Percentiles rank a stretch among this genome's conserved stretches.
Evolutionary conservation across 2,329 filamentous ascomycete genomes (phyloP).

Genomic region (Huntiella decipiens): DNA sequence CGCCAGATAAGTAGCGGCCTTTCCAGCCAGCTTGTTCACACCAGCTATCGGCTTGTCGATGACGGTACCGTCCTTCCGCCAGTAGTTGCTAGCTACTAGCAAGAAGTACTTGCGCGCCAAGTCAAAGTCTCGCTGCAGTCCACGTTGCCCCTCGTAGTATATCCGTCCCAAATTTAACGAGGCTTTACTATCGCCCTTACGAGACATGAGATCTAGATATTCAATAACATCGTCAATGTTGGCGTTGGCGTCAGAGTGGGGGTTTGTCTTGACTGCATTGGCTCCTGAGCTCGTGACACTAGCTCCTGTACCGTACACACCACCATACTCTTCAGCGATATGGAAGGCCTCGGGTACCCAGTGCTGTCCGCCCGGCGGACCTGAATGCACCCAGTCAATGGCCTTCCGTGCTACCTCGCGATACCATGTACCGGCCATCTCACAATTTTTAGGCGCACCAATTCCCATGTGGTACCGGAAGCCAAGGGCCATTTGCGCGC

Average conservation of each 20-base stretch:
- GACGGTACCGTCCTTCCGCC: slow-evolving; percentile 58
- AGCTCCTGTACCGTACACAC: slow-evolving; percentile 87
- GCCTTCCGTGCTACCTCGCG: slow-evolving; percentile 87
- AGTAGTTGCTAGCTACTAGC: slow-evolving; percentile 61
- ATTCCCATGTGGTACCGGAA: slow-evolving; percentile 76
- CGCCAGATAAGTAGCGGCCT: slow-evolving; percentile 72
- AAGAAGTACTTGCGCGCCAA: slow-evolving; percentile 67
- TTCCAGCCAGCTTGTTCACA: slow-evolving; percentile 61
- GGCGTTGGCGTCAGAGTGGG: slow-evolving; percentile 63
- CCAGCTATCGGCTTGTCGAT: slow-evolving; percentile 48
- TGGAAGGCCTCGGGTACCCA: slow-evolving; percentile 64
- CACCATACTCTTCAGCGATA: slow-evolving; percentile 76
- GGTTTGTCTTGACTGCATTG: slow-evolving; percentile 55
- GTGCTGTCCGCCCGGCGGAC: slow-evolving; percentile 69
- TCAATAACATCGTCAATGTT: slow-evolving; percentile 87
- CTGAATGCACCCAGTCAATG: slow-evolving; percentile 69
- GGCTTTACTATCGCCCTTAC: slow-evolving; percentile 75
- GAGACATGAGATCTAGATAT: slow-evolving; percentile 75
- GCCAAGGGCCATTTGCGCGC: slow-evolving; percentile 83
- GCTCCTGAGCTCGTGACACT: slow-evolving; percentile 74
- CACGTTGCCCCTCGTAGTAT: slow-evolving; percentile 71
- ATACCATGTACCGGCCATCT: slow-evolving; percentile 72
- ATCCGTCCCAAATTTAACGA: slow-evolving; percentile 72
- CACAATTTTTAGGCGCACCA: slow-evolving; percentile 68
- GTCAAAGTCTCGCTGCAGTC: slow-evolving; percentile 52